Evolutionary conservation across 129 eudicot genomes (phyloP), one percentile per base, ranked within the genome.

Genomic region (Artemisia argyi): DNA sequence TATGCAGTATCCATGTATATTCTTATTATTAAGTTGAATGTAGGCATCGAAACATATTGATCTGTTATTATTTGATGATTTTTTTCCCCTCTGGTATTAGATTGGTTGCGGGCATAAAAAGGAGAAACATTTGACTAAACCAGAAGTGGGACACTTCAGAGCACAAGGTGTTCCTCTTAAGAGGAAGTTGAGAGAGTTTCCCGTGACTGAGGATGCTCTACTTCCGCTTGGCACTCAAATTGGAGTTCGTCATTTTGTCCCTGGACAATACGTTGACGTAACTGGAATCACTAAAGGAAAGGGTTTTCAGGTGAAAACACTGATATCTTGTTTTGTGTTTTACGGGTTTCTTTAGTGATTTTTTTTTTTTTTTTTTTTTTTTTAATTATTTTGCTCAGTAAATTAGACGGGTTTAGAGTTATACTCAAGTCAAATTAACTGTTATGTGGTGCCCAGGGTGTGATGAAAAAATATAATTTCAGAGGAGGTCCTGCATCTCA

Each of bases 141-240:
- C 99, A 15, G 97, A 90, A 79, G 96, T 94, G 76, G 99, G 99
- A 72, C 99, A 94, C 83, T 94, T 90, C 67, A 86, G 99, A 83
- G 96, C 99, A 60, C 97, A 90, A 68, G 96, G 94, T 39, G 97
- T 94, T 39, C 94, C 96, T 44, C 73, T 94, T 89, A 94, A 94
- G 83, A 94, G 99, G 84, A 94, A 90, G 81, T 69, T 94, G 83
- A 90, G 84, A 82, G 99, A 94, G 84, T 94, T 94, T 57, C 99
- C 99, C 1, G 99, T 94, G 68, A 86, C 99, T 1, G 96, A 86
- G 65, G 99, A 94, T 80, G 99, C 93, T 1, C 83, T 94, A 64
- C 97, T 94, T 79, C 99, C 99, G 1, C 77, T 90, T 68, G 99
- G 99, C 44, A 88, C 96, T 19, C 82, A 86, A 22, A 81, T 94